Evolutionary conservation across 2,329 filamentous ascomycete species (phyloP).

Genomic region (Dothidotthia symphoricarpi): DNA sequence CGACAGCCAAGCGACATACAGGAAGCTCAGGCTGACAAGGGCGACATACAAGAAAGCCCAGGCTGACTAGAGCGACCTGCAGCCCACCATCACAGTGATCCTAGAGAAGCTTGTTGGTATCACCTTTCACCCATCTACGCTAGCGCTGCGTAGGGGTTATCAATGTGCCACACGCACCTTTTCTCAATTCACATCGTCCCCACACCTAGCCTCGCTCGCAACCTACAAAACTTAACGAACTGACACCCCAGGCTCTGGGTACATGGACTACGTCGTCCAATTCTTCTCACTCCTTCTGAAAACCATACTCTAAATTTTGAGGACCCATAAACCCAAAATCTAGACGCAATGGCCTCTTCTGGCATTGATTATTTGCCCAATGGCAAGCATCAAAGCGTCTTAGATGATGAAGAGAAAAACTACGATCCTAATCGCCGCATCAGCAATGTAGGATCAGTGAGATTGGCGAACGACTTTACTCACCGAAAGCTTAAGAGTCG

Average conservation of each 20-base stretch:
- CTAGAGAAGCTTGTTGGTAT: no score
- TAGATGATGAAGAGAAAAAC: conserved; percentile 30
- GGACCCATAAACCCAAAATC: conserved; percentile 2
- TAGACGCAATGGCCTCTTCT: conserved; percentile 35
- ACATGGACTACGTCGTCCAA: conserved; percentile 35
- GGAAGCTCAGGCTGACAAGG: conserved; percentile 8
- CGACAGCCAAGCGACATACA: conserved; percentile 6
- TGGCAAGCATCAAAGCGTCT: conserved; percentile 12
- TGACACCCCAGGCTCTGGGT: conserved; percentile 11
- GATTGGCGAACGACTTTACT: conserved; percentile 40
- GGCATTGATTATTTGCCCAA: conserved; percentile 30
- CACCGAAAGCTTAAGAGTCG: conserved; percentile 48
- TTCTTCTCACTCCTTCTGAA: conserved; percentile 41
- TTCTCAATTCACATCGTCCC: conserved; percentile 11
- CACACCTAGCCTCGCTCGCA: conserved; percentile 4
- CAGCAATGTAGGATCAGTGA: conserved; percentile 28
- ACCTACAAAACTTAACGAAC: conserved; percentile 5
- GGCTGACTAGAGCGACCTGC: conserved; percentile 9
- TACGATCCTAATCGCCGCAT: conserved; percentile 21
- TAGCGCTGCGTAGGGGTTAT: conserved; percentile 23
- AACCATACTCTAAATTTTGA: conserved; percentile 25
- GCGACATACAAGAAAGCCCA: no score
- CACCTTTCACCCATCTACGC: no score
- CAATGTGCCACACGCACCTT: conserved; percentile 19
- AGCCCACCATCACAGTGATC: conserved; percentile 5